These are phyloP conservation scores for Coniferiporia sulphurascens DNA, from an alignment of 1,284 basidiomycete species.

Conservation along the genomic window DNA sequence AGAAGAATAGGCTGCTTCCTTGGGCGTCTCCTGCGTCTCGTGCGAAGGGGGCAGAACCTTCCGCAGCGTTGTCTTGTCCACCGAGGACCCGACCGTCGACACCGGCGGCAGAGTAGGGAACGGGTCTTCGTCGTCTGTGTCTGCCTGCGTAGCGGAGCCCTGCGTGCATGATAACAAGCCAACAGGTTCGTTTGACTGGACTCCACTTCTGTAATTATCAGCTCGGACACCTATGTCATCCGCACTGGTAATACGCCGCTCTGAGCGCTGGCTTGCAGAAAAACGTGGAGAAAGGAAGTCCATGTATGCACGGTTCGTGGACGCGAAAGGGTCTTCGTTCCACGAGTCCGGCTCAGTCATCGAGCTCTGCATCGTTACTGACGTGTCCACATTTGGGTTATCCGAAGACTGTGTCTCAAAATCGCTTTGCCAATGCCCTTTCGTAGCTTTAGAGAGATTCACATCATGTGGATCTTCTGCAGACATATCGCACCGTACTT, in stretches of 20 bases:
- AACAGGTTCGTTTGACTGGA: not conserved
- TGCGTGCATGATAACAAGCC: constrained; percentile 1
- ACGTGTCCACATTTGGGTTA: not conserved
- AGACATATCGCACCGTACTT: not conserved
- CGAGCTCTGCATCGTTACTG: constrained; percentile 5
- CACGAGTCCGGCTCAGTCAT: constrained; percentile 7
- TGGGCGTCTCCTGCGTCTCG: not conserved
- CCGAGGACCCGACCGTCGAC: not conserved
- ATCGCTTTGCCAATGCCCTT: not conserved
- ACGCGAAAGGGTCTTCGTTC: constrained; percentile 7
- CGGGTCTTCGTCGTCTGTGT: constrained; percentile 11
- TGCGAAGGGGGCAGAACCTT: not conserved
- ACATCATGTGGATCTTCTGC: not conserved
- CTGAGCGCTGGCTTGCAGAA: not conserved
- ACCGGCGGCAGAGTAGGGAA: constrained; percentile 2
- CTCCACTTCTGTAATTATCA: not conserved
- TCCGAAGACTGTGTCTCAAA: not conserved
- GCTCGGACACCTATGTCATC: not conserved
- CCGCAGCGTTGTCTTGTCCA: not conserved
- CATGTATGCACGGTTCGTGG: constrained; percentile 4
- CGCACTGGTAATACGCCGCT: not conserved
- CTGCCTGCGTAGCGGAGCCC: constrained; percentile 13
- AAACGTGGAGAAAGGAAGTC: not conserved
- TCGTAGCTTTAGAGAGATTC: not conserved
- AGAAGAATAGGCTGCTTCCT: not conserved